Evolutionary conservation across 331 rosid species (phyloP), one percentile per base, ranked within the genome.

Genomic region (Malus hybrid): DNA sequence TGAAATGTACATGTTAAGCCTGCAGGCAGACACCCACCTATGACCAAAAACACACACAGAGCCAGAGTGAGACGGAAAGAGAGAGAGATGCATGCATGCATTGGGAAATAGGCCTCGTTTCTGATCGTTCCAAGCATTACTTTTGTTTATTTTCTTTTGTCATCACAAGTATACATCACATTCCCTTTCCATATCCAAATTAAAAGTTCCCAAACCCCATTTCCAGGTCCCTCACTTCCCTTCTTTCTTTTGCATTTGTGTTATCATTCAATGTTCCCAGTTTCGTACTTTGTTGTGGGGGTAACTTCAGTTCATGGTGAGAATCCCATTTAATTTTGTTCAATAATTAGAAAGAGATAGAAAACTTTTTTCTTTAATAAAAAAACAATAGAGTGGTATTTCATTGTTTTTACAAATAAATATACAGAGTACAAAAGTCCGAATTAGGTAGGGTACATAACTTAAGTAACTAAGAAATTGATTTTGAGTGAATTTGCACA

Each of bases 91-190:
- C 56, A 50, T 50, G 20, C 20, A 52, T 16, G 20, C 57, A 29
- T 75, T 63, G 76, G 77, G 73, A 80, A 75, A 39, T 39, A 75
- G 62, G 80, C 57, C 57, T 63, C 27, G 4, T 59, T 20, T 74
- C 71, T 62, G 65, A 22, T 60, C 31, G 65, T 12, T 24, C 42
- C 46, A 27, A 50, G 56, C n/a, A 16, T 50, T 50, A 16, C 56
- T 50, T 50, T 50, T 16, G 7, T 50, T 50, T 50, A 50, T 50
- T 50, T 52, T 52, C 57, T 52, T 18, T 52, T 52, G 19, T 52
- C 57, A 52, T 52, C 57, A 16, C 57, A 52, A 52, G 57, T 5
- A 16, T 52, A 52, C 57, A 52, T 52, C 57, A 52, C 48, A 3
- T 42, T 42, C 48, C 48, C 22, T 18, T 52, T 52, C 20, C 10